Conservation (phyloP, 495 filamentous ascomycete species). For the Hypomontagnella monticulosa region DNA sequence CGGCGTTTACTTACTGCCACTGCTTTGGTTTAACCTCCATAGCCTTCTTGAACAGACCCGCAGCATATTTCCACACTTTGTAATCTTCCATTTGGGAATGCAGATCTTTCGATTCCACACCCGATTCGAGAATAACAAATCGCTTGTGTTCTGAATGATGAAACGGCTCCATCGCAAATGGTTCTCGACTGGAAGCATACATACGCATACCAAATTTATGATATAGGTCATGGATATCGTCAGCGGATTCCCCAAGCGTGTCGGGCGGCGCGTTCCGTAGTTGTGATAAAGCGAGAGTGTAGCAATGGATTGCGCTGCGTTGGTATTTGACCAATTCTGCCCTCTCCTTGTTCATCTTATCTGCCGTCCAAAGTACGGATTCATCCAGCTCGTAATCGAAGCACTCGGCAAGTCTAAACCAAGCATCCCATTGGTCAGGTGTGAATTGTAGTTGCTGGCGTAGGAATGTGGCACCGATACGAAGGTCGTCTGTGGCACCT, state of each 20-base stretch:
- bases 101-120: constrained; percentile 72
- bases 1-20: constrained; percentile 74
- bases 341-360: constrained; percentile 90
- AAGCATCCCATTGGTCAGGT: constrained; percentile 90
- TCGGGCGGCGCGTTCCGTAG: constrained; percentile 71
- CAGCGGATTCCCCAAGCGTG: constrained; percentile 66
- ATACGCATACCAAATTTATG: constrained; percentile 88
- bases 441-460: constrained; percentile 86
- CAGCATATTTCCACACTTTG: constrained; percentile 87
- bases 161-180: constrained; percentile 90
- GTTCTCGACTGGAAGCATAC: constrained; percentile 90
- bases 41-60: constrained; percentile 79
- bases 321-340: constrained; percentile 78
- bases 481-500: constrained; percentile 83
- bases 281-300: constrained; percentile 83
- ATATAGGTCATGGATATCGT: constrained; percentile 83
- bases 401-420: constrained; percentile 92
- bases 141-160: constrained; percentile 76
- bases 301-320: constrained; percentile 89
- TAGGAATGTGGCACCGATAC: constrained; percentile 83
- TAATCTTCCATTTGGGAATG: constrained; percentile 79
- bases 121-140: constrained; percentile 74
- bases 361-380: constrained; percentile 90
- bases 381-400: constrained; percentile 94
- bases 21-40: constrained; percentile 76